Conservation (phyloP, 225 moss, liverwort and hornwort genomes). For the Ulota crispa region DNA sequence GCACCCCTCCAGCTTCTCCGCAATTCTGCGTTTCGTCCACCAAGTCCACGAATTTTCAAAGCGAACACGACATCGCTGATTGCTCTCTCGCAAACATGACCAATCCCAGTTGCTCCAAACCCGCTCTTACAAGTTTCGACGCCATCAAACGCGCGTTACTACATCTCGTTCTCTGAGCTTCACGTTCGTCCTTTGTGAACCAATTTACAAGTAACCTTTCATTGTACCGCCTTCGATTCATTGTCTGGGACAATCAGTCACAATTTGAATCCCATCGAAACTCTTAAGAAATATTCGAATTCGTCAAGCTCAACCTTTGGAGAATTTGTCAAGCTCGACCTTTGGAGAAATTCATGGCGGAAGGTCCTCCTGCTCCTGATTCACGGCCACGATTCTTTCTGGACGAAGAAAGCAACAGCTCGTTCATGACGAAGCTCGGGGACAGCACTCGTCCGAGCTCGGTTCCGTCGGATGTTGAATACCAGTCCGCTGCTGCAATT, state of each 20-base stretch:
- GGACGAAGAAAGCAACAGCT: conserved; percentile 31
- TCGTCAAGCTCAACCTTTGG: background rate
- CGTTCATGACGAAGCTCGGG: conserved; percentile 24
- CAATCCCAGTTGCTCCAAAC: background rate
- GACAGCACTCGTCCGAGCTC: background rate
- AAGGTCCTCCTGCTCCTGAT: background rate
- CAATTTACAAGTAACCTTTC: too few relatives aligned
- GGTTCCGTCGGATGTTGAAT: conserved; percentile 22
- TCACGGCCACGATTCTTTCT: conserved; percentile 31
- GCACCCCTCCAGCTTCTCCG: background rate
- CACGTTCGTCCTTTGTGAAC: too few relatives aligned
- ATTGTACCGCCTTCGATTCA: background rate
- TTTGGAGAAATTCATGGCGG: conserved; percentile 27
- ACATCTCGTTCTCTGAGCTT: background rate
- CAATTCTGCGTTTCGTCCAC: background rate
- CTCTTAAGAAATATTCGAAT: background rate
- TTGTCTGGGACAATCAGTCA: background rate
- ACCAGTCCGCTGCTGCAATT: conserved; percentile 38
- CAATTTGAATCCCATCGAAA: background rate
- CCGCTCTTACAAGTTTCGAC: background rate
- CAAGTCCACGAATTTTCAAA: background rate
- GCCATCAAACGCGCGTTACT: background rate
- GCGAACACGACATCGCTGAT: background rate
- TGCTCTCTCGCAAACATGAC: background rate
- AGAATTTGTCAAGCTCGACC: background rate